Percentiles rank a stretch among this genome's conserved stretches.
Conservation (phyloP, 495 filamentous ascomycete species). For the Neurospora sublineolata region DNA sequence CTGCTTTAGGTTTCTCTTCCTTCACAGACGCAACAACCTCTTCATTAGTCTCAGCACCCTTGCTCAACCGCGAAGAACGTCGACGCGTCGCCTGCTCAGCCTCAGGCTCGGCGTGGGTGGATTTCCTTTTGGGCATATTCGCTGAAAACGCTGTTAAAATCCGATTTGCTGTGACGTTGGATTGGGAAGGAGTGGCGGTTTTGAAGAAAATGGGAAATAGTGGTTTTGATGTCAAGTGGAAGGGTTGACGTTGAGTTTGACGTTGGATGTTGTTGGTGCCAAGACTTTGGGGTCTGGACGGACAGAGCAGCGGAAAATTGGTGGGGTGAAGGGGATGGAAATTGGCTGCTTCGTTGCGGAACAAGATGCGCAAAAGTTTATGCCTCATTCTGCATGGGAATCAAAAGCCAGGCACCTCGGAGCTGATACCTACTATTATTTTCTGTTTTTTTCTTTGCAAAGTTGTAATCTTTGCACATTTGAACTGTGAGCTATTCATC, state of each 20-base stretch:
- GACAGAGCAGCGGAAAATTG: background rate
- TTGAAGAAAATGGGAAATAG: background rate
- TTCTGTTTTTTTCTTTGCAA: background rate
- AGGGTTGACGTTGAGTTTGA: background rate
- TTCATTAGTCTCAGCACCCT: background rate
- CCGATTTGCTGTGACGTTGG: background rate
- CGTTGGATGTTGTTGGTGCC: background rate
- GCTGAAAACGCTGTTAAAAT: background rate
- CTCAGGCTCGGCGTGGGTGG: constrained; percentile 4
- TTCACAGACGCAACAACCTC: background rate
- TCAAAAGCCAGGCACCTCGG: background rate
- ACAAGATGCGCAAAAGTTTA: background rate
- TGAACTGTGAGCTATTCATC: background rate
- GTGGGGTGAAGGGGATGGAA: background rate
- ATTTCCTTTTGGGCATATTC: constrained; percentile 32
- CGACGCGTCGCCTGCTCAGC: background rate
- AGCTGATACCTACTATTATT: no score
- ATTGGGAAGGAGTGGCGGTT: background rate
- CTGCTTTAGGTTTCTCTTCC: background rate
- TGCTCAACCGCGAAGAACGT: background rate
- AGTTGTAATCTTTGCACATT: background rate
- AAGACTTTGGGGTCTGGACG: background rate
- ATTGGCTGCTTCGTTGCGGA: background rate
- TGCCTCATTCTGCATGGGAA: background rate
- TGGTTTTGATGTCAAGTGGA: background rate